Conservation (phyloP, 176 grass and related monocot genomes). For the Carex cristatella region DNA sequence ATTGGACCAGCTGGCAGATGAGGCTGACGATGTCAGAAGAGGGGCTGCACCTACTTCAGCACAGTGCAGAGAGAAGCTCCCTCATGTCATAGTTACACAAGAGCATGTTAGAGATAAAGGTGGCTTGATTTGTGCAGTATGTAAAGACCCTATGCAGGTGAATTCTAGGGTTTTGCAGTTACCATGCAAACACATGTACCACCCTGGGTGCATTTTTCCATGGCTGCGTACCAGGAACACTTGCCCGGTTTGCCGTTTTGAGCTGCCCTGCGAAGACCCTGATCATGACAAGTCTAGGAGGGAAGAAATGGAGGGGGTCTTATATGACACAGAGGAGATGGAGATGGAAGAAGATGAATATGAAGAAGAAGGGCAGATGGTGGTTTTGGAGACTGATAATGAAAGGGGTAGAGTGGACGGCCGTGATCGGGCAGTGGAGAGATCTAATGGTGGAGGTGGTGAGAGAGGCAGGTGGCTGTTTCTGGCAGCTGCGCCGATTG, state of each 20-base stretch:
- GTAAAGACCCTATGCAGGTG: slow-evolving; percentile 58
- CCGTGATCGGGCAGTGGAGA: slow-evolving; percentile 19
- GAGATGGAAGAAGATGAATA: slow-evolving; percentile 32
- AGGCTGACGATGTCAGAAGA: slow-evolving; percentile 48
- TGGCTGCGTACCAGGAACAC: slow-evolving; percentile 81
- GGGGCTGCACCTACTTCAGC: slow-evolving; percentile 66
- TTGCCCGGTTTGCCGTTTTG: slow-evolving; percentile 82
- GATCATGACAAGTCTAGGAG: slow-evolving; percentile 62
- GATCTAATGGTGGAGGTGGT: slow-evolving; percentile 28
- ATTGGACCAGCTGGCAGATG: slow-evolving; percentile 68
- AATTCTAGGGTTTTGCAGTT: slow-evolving; percentile 51
- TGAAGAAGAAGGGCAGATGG: slow-evolving; percentile 45
- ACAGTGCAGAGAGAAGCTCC: slow-evolving; percentile 42
- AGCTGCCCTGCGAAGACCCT: slow-evolving; percentile 64
- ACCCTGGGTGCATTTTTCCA: slow-evolving; percentile 68
- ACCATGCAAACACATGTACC: slow-evolving; percentile 76
- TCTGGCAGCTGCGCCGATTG: slow-evolving; percentile 55
- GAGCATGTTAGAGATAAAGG: slow-evolving; percentile 39
- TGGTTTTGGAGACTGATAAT: slow-evolving; percentile 14
- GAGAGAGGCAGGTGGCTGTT: slow-evolving; percentile 43
- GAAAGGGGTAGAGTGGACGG: slow-evolving; percentile 18
- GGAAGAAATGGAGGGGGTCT: slow-evolving; percentile 22
- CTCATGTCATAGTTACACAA: slow-evolving; percentile 52
- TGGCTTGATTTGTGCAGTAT: slow-evolving; percentile 64
- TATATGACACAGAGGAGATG: slow-evolving; percentile 14